Evolutionary conservation across 768 basidiomycete species (phyloP), one percentile per base, ranked within the genome.

Genomic region (Hebeloma cylindrosporum): DNA sequence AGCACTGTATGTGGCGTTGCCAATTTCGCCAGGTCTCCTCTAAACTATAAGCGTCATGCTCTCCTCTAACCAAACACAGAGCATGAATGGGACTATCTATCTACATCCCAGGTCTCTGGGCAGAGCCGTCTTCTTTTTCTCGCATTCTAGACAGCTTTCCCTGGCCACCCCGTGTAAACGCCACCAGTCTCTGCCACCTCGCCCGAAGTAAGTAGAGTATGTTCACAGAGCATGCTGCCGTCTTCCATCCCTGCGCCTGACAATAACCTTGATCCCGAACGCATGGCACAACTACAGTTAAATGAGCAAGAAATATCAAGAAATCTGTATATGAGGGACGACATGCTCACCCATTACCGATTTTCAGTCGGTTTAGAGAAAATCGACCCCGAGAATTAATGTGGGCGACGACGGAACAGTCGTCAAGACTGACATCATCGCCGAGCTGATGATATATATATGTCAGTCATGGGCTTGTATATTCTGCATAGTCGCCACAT

Each of bases 221-320:
- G 74, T 55, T 76, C 74, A 50, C 62, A 67, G 5, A 76, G 71
- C 69, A 75, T 71, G 50, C 69, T 72, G 55, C 61, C 61, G 45
- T 70, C 67, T 56, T 76, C 74, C 74, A 76, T 76, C 9, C 72
- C 71, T 9, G 74, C 74, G 5, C 74, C 74, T 5, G 73, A 74
- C 18, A 76, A 65, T 4, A 76, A 58, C 17, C 74, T 64, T 9
- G 72, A 73, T 23, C 74, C 74, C 5, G 70, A 60, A 16, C 74
- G 69, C 63, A 76, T 57, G 0, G 74, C 72, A 46, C 66, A 70
- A 25, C n/a, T n/a, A n/a, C n/a, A n/a, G n/a, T n/a, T n/a, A n/a
- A n/a, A n/a, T n/a, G n/a, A n/a, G n/a, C n/a, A n/a, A n/a, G n/a
- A n/a, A n/a, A n/a, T n/a, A n/a, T n/a, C n/a, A n/a, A n/a, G n/a